Evolutionary conservation across 2,329 filamentous ascomycete species (phyloP), one percentile per base, ranked within the genome.

Genomic region (Dactylellina parvicollis): DNA sequence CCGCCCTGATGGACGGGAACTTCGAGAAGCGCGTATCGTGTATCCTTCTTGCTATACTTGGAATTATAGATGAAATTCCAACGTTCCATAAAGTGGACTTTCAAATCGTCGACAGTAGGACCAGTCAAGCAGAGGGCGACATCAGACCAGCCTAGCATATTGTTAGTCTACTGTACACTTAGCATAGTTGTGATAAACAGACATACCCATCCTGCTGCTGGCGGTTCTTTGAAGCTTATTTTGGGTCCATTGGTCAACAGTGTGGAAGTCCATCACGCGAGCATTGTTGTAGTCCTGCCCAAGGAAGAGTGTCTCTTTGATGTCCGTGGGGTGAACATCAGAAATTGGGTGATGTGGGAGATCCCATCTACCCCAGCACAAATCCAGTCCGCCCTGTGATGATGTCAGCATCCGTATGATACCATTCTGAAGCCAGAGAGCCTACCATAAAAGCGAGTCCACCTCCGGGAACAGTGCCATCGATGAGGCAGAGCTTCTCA

Each of bases 211-310:
- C 71, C 93, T 87, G 1, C 91, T 92, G 80, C 85, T 91, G 78
- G 88, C 87, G 9, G 88, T 89, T 54, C 93, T 87, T 78, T 96
- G 90, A 18, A 97, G 85, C 79, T 96, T 92, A 80, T 96, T 96
- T 75, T 92, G 87, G 75, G 94, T 86, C 87, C 89, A 96, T 74
- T 95, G 86, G 18, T 86, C 81, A 20, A 94, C 90, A 77, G 92
- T 87, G 47, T 88, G 85, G 80, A 95, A 94, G 80, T 95, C 93
- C 79, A 90, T 90, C 32, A 96, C 88, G 56, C 88, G 85, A 22
- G 92, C 92, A 77, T 96, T 96, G 82, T 96, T 96, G 83, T 91
- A 96, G 78, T 96, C 93, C 79, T 96, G 93, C 0, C 93, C 92
- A 0, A 92, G 91, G 80, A 94, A 96, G 9, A 96, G 81, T 44